Percentiles rank a stretch among this genome's conserved stretches.
phyloP scores from a whole-genome alignment of 2,329 filamentous ascomycete species.

The Microcyclosporella mali region DNA sequence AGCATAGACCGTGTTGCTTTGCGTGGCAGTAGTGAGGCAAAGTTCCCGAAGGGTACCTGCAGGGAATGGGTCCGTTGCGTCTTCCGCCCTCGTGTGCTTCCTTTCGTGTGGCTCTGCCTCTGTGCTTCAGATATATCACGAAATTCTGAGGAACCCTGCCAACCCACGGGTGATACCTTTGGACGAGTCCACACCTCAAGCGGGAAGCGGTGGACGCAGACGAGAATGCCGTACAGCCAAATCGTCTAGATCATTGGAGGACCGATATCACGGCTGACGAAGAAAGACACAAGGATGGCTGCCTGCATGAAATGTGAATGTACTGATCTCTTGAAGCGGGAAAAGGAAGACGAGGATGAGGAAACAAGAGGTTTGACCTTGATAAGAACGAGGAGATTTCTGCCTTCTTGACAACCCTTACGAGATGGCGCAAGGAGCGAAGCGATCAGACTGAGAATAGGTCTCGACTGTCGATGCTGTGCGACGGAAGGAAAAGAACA shows the following conservation, averaged over 20 bases:
- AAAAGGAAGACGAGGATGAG: slow-evolving; percentile 2
- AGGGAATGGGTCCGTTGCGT: background rate
- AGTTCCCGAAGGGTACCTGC: background rate
- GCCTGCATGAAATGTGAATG: too few species aligned
- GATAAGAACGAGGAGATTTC: too few species aligned
- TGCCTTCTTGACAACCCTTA: slow-evolving; percentile 15
- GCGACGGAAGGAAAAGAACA: slow-evolving; percentile 17
- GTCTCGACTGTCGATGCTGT: slow-evolving; percentile 14
- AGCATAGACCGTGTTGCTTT: background rate
- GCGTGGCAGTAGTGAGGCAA: background rate
- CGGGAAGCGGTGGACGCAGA: slow-evolving; percentile 10
- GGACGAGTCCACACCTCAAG: background rate
- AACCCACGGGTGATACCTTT: slow-evolving; percentile 10
- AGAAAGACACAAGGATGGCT: too few species aligned
- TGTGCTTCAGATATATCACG: slow-evolving; percentile 18
- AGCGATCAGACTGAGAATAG: background rate
- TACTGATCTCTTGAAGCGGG: too few species aligned
- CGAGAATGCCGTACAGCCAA: slow-evolving; percentile 12
- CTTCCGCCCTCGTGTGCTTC: too few species aligned
- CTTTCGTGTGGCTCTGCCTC: background rate
- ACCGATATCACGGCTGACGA: too few species aligned
- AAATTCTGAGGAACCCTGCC: slow-evolving; percentile 10
- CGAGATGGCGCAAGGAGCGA: slow-evolving; percentile 23
- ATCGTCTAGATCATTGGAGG: slow-evolving; percentile 15
- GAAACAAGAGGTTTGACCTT: background rate